These are phyloP conservation scores for Aspergillus indologenus DNA, from an alignment of 495 filamentous ascomycete species.

Conservation along the genomic window DNA sequence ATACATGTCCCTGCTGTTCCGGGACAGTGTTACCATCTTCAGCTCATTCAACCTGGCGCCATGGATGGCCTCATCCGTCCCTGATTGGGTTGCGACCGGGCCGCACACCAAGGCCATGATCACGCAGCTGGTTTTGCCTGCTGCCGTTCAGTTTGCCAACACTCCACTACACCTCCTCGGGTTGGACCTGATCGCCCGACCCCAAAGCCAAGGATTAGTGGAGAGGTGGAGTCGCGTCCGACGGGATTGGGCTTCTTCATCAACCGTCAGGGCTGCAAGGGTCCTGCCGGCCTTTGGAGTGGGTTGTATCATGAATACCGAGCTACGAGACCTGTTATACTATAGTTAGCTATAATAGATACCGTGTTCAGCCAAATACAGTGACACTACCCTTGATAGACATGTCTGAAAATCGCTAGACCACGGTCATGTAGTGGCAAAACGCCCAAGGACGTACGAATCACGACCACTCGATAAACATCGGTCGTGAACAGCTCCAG, in stretches of 20 bases:
- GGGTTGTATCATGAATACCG: conserved; percentile 31
- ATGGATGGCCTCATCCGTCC: conserved; percentile 22
- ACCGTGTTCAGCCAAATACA: neutral
- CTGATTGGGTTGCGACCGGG: conserved; percentile 22
- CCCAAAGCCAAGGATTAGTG: conserved; percentile 16
- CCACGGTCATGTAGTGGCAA: neutral
- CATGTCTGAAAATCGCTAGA: no score
- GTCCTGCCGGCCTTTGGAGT: conserved; percentile 40
- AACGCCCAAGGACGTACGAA: neutral
- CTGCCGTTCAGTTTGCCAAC: conserved; percentile 32
- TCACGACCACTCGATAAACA: neutral
- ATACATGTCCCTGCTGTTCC: conserved; percentile 51
- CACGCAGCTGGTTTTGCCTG: conserved; percentile 33
- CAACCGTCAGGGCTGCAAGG: conserved; percentile 28
- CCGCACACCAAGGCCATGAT: conserved; percentile 29
- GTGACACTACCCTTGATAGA: neutral
- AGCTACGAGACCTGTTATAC: conserved; percentile 28
- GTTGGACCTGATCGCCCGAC: conserved; percentile 34
- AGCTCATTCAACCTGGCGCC: conserved; percentile 37
- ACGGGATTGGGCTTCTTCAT: conserved; percentile 27
- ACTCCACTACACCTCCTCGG: conserved; percentile 36
- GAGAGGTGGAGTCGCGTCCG: conserved; percentile 26
- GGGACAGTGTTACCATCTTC: conserved; percentile 38
- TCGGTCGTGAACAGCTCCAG: neutral
- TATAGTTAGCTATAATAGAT: conserved; percentile 3